phyloP scores from a whole-genome alignment of 2,329 filamentous ascomycete genomes.

The Metarhizium robertsii region DNA sequence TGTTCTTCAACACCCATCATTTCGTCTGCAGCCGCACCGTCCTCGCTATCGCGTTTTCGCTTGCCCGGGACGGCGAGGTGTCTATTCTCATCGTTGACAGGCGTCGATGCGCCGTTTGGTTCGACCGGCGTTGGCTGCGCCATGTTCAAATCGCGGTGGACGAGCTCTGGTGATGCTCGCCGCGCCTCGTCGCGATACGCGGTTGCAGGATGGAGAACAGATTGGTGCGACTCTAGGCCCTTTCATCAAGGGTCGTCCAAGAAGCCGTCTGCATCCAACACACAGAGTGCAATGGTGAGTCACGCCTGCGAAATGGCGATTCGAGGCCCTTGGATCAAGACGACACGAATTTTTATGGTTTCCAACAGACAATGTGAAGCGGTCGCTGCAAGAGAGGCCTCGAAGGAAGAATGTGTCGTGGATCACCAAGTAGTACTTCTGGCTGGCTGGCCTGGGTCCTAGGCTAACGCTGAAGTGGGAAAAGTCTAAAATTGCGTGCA shows the following conservation, averaged over 20 bases:
- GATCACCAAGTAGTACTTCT: constrained; percentile 18
- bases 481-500: constrained; percentile 20
- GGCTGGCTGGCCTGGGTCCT: constrained; percentile 9
- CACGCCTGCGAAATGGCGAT: constrained; percentile 11
- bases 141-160: constrained; percentile 23
- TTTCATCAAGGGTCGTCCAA: constrained; percentile 26
- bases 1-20: constrained; percentile 17
- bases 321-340: constrained; percentile 2
- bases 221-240: constrained; percentile 32
- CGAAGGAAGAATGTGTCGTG: constrained; percentile 29
- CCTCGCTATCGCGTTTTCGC: constrained; percentile 48
- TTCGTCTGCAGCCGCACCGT: constrained; percentile 24
- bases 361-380: constrained; percentile 14
- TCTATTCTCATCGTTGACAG: constrained; percentile 19
- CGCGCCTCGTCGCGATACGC: constrained; percentile 33
- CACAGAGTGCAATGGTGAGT: constrained; percentile 18
- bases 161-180: constrained; percentile 15
- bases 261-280: constrained; percentile 22
- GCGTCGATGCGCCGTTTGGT: constrained; percentile 32
- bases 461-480: constrained; percentile 19
- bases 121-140: constrained; percentile 30
- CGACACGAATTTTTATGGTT: constrained; percentile 11
- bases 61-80: constrained; percentile 34
- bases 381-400: constrained; percentile 20
- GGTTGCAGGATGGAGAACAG: constrained; percentile 22